phyloP scores from a whole-genome alignment of 805 yeast genomes.

The Zygoascus flipseniorum region DNA sequence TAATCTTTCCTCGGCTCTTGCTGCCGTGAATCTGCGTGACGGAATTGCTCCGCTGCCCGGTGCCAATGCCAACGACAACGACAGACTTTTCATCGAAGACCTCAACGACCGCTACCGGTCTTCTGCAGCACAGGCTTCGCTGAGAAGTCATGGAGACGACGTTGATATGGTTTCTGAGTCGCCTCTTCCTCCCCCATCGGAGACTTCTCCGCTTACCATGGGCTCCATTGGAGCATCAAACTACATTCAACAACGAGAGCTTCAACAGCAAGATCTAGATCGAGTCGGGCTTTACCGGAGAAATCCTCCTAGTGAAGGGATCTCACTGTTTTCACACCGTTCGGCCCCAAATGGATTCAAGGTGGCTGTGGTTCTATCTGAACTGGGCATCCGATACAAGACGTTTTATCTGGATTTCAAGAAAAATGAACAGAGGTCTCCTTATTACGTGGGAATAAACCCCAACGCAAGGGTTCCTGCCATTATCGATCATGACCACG shows the following conservation, averaged over 20 bases:
- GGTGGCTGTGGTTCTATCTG: slow-evolving; percentile 83
- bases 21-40: slow-evolving; percentile 19
- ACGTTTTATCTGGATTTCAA: slow-evolving; percentile 83
- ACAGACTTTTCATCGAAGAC: slow-evolving; percentile 3
- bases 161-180: slow-evolving; percentile 4
- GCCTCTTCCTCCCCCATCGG: neutral
- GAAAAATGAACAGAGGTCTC: slow-evolving; percentile 83
- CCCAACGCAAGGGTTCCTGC: slow-evolving; percentile 97
- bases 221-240: neutral
- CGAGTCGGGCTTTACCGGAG: slow-evolving; percentile 64
- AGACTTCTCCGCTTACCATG: neutral
- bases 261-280: slow-evolving; percentile 13
- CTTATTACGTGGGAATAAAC: slow-evolving; percentile 86
- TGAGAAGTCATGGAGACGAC: neutral
- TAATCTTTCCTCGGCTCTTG: slow-evolving; percentile 25
- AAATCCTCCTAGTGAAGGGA: slow-evolving; percentile 73
- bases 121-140: neutral
- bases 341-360: slow-evolving; percentile 96
- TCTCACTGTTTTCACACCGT: slow-evolving; percentile 67
- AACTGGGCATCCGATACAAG: slow-evolving; percentile 67
- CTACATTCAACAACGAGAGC: slow-evolving; percentile 1
- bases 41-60: slow-evolving; percentile 3
- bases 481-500: slow-evolving; percentile 76
- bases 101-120: slow-evolving; percentile 1
- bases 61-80: neutral